phyloP scores from a whole-genome alignment of 1,284 basidiomycete genomes.

The Anthracocystis panici-leucophaei region DNA sequence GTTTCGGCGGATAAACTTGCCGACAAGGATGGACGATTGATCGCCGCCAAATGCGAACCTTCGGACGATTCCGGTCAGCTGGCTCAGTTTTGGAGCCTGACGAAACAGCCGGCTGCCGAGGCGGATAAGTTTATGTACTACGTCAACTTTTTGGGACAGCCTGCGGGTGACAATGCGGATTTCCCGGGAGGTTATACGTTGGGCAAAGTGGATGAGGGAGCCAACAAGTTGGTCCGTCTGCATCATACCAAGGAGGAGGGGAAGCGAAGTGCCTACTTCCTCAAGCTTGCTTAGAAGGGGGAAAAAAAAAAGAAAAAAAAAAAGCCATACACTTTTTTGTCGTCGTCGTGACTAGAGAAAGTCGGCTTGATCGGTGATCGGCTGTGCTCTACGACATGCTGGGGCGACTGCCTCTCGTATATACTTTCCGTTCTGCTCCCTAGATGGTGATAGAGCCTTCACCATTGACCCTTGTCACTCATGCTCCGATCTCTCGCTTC shows the following conservation, averaged over 20 bases:
- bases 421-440: too few relatives aligned
- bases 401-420: too few relatives aligned
- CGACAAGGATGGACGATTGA: constrained; percentile 18
- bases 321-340: constrained; percentile 3
- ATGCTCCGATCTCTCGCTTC: too few relatives aligned
- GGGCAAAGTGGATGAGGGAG: constrained; percentile 12
- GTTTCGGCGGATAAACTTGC: constrained; percentile 41
- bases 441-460: too few relatives aligned
- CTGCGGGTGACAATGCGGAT: constrained; percentile 24
- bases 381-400: not conserved
- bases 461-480: too few relatives aligned
- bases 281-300: constrained; percentile 29
- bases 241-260: constrained; percentile 26
- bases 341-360: not conserved
- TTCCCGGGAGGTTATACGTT: constrained; percentile 41
- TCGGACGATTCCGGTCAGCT: constrained; percentile 53
- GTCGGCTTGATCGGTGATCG: constrained; percentile 15
- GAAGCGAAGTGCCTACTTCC: constrained; percentile 33
- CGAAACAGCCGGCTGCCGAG: constrained; percentile 37
- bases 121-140: constrained; percentile 34
- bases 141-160: constrained; percentile 48
- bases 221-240: constrained; percentile 41
- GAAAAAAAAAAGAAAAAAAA: not conserved
- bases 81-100: constrained; percentile 51
- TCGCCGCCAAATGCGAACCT: constrained; percentile 40